These are phyloP conservation scores for Boletus rubropictus DNA, from an alignment of 768 basidiomycete species.

Conservation along the genomic window DNA sequence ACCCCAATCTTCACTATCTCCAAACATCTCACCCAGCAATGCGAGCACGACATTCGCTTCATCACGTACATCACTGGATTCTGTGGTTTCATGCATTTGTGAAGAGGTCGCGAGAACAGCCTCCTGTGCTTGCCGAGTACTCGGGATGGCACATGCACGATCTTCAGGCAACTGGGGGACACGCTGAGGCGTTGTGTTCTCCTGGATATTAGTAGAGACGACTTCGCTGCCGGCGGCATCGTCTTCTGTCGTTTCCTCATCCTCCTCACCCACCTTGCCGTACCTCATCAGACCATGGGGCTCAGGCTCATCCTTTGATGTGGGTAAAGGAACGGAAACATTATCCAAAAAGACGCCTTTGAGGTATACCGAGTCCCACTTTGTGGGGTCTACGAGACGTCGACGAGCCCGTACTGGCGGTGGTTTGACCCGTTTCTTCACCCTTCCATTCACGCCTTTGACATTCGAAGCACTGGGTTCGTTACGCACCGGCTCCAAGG, in stretches of 20 bases:
- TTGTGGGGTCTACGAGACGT: slow-evolving; percentile 65
- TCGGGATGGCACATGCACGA: not conserved
- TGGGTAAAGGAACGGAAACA: slow-evolving; percentile 6
- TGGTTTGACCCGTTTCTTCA: slow-evolving; percentile 43
- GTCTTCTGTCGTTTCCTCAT: not conserved
- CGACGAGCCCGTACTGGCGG: slow-evolving; percentile 54
- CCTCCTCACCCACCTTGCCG: not conserved
- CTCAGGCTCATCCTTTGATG: not conserved
- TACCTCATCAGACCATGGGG: not conserved
- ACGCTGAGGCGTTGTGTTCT: not conserved
- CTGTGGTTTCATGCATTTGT: not conserved
- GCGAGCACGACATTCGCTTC: slow-evolving; percentile 16
- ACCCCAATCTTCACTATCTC: slow-evolving; percentile 50
- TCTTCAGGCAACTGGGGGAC: not conserved
- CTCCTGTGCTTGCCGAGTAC: not conserved
- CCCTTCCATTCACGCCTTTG: slow-evolving; percentile 22
- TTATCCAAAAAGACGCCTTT: slow-evolving; percentile 62
- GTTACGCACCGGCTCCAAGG: slow-evolving; percentile 35
- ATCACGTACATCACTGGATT: slow-evolving; percentile 2
- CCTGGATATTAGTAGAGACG: not conserved
- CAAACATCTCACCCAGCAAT: slow-evolving; percentile 52
- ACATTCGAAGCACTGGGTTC: slow-evolving; percentile 5
- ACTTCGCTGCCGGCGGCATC: not conserved
- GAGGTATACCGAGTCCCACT: slow-evolving; percentile 64
- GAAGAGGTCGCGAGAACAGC: not conserved